Base-by-base conservation (phyloP, 441 rosid species). In the Lepidium campestre region DNA sequence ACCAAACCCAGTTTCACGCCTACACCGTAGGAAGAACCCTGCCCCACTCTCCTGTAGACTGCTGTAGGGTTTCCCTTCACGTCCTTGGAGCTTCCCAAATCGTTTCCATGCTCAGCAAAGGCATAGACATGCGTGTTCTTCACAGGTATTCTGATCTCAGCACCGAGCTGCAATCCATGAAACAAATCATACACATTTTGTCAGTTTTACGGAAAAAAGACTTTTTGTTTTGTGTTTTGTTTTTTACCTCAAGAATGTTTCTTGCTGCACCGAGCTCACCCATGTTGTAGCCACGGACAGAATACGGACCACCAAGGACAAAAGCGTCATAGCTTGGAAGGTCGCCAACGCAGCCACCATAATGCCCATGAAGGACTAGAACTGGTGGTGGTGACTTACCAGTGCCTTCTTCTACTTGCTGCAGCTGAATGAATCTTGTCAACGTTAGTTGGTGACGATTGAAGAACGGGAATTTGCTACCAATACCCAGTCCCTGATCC, bases 281-380 rank as follows among this genome's bases (percentile, higher is more conserved):
- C 99, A 94, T 94, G 81, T 87, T 94, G 85, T 94, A 94, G 62
- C 99, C 99, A 67, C 97, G 84, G 19, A 91, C 99, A 34, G 99
- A 94, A 54, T 91, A 91, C 2, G 99, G 99, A 40, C 99, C 99
- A 19, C 99, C 99, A 31, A 93, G 96, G 23, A 90, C 85, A 73
- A 93, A 93, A 27, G 97, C 97, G 75, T 93, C 99, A 70, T 93
- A 93, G 75, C 96, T 91, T 50, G 99, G 90, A 67, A 93, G 97
- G 67, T 93, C 97, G 5, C 99, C 96, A 23, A 89, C 92, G 45
- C 99, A 93, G 4, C 97, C 97, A 57, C 99, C 99, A 25, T 93
- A 93, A 79, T 89, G 99, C 34, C 99, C 90, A 62, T 93, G 89
- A 48, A 93, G 93, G 71, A 93, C 99, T 39, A 93, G 83, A 41